These are phyloP conservation scores for Margaritispora aquatica DNA, from an alignment of 495 filamentous ascomycete species.

Conservation along the genomic window DNA sequence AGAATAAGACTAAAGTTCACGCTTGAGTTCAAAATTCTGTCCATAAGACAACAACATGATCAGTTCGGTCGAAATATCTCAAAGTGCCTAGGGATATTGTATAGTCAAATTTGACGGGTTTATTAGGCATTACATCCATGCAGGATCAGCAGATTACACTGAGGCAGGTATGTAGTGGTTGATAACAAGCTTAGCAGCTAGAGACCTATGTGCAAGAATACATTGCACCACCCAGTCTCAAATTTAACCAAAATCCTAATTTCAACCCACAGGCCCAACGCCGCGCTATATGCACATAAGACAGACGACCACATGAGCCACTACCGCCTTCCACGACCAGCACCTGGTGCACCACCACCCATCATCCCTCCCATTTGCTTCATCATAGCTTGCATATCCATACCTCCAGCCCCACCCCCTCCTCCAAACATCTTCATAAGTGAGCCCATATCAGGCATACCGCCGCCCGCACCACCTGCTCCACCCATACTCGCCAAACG, in stretches of 20 bases:
- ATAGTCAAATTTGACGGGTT: no score
- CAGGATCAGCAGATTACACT: no score
- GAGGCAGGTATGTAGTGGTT: no score
- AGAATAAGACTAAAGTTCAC: no score
- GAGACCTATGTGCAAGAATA: no score
- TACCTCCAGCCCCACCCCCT: conserved; percentile 52
- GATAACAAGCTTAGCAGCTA: no score
- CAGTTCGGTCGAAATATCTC: no score
- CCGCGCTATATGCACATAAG: conserved; percentile 17
- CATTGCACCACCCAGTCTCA: not conserved
- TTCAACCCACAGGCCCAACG: conserved; percentile 5
- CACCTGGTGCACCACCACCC: conserved; percentile 39
- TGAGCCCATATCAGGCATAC: conserved; percentile 73
- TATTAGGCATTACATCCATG: no score
- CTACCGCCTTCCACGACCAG: conserved; percentile 25
- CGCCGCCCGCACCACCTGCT: conserved; percentile 44
- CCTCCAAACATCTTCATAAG: conserved; percentile 84
- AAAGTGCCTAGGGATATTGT: no score
- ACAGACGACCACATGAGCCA: not conserved
- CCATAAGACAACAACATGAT: no score
- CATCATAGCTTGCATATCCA: conserved; percentile 83
- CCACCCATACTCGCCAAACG: conserved; percentile 88
- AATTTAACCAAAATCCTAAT: no score
- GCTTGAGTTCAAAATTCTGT: no score
- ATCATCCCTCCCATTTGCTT: conserved; percentile 70